These are phyloP conservation scores for Gastrolobium bilobum DNA, from an alignment of 306 rosid species.

Conservation along the genomic window DNA sequence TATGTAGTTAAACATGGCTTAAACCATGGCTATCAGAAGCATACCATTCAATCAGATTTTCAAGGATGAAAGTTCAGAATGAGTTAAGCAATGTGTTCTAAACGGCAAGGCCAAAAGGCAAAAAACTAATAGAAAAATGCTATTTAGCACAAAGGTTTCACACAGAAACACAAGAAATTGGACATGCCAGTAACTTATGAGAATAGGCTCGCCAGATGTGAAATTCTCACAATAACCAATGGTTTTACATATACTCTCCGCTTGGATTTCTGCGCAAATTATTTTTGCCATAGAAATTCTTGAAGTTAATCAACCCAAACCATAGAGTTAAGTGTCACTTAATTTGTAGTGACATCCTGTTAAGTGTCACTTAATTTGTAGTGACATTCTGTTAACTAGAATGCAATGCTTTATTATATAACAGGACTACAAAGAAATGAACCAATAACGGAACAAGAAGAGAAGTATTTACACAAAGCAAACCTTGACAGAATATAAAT, in stretches of 20 bases:
- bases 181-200: neutral
- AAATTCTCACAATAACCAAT: neutral
- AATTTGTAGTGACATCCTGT: neutral
- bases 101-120: neutral
- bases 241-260: neutral
- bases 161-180: constrained; percentile 1
- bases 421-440: constrained; percentile 27
- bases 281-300: constrained; percentile 1
- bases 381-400: constrained; percentile 21
- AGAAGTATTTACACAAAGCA: constrained; percentile 37
- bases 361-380: constrained; percentile 27
- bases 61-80: constrained; percentile 7
- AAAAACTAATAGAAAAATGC: neutral
- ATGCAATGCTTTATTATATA: constrained; percentile 13
- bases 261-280: constrained; percentile 2
- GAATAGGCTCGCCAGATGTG: neutral
- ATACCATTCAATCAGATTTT: neutral
- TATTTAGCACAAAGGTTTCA: neutral
- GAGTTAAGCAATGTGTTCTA: constrained; percentile 1
- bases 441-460: constrained; percentile 32
- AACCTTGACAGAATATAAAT: constrained; percentile 95
- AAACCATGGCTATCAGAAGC: constrained; percentile 15
- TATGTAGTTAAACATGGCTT: neutral
- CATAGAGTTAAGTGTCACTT: constrained; percentile 34
- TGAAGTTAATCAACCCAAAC: constrained; percentile 16